Evolutionary conservation across 441 rosid species (phyloP).

Genomic region (Breynia disticha): DNA sequence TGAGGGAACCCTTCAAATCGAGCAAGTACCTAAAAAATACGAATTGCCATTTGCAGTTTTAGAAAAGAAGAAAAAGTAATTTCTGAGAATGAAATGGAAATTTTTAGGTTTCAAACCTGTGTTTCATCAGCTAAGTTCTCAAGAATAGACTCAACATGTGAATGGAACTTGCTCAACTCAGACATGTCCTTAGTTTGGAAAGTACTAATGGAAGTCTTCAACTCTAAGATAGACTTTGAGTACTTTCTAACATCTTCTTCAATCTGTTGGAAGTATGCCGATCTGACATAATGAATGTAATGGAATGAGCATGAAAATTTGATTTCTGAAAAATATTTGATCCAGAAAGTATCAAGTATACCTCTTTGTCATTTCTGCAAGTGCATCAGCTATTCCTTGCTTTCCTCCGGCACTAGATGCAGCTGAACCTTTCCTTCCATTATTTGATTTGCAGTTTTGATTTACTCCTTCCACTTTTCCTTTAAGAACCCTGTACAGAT

Average conservation of each 20-base stretch:
- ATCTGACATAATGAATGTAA: constrained; percentile 31
- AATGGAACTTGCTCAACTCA: constrained; percentile 54
- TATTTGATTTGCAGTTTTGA: constrained; percentile 23
- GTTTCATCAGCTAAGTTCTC: constrained; percentile 80
- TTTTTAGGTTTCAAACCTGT: constrained; percentile 16
- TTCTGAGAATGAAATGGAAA: background rate
- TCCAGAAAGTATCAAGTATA: constrained; percentile 14
- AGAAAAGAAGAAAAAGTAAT: background rate
- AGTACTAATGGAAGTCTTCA: constrained; percentile 41
- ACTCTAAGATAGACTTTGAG: constrained; percentile 42
- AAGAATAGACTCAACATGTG: constrained; percentile 58
- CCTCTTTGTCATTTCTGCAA: constrained; percentile 88
- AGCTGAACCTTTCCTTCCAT: constrained; percentile 28
- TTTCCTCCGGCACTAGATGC: constrained; percentile 35
- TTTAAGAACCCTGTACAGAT: constrained; percentile 55
- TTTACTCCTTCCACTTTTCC: constrained; percentile 63
- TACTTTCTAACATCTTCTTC: constrained; percentile 66
- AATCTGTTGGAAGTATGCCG: constrained; percentile 73
- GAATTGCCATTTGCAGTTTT: background rate
- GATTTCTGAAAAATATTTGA: background rate
- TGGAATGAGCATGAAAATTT: too few relatives aligned
- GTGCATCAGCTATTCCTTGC: constrained; percentile 96
- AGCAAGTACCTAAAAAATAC: constrained; percentile 47
- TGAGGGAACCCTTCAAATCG: constrained; percentile 78
- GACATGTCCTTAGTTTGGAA: constrained; percentile 73